A percentile compares a stretch with the other conserved stretches of the same genome.
These are phyloP conservation scores for Meredithiella fracta DNA, from an alignment of 2,329 filamentous ascomycete species.

Conservation along the genomic window DNA sequence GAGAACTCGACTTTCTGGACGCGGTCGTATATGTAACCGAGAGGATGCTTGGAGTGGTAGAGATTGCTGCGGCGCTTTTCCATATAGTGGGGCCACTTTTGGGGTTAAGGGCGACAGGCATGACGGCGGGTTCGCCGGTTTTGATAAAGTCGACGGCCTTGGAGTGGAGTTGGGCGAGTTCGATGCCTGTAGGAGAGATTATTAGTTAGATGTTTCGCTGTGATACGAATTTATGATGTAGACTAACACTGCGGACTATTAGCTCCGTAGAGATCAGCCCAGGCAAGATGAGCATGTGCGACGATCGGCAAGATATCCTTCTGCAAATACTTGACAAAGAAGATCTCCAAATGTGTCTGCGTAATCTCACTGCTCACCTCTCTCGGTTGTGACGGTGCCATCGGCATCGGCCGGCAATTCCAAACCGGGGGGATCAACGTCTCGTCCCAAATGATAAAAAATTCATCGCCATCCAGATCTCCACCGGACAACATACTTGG, in stretches of 20 bases:
- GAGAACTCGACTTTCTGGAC: slow-evolving; percentile 51
- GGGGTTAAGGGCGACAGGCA: slow-evolving; percentile 45
- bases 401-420: slow-evolving; percentile 58
- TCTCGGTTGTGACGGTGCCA: slow-evolving; percentile 28
- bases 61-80: slow-evolving; percentile 40
- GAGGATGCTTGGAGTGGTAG: slow-evolving; percentile 53
- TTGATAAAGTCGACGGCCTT: slow-evolving; percentile 90
- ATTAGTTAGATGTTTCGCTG: slow-evolving; percentile 2
- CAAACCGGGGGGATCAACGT: slow-evolving; percentile 52
- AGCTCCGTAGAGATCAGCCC: slow-evolving; percentile 54
- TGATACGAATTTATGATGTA: neutral
- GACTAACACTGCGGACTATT: slow-evolving; percentile 48
- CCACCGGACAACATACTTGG: slow-evolving; percentile 93
- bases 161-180: slow-evolving; percentile 68
- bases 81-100: slow-evolving; percentile 74
- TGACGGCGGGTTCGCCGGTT: slow-evolving; percentile 60
- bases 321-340: slow-evolving; percentile 88
- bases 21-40: slow-evolving; percentile 71
- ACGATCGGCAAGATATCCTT: slow-evolving; percentile 69
- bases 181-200: slow-evolving; percentile 34
- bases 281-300: slow-evolving; percentile 65
- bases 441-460: slow-evolving; percentile 80
- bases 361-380: slow-evolving; percentile 38
- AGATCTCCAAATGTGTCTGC: slow-evolving; percentile 57
- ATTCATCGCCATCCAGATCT: slow-evolving; percentile 91